phyloP scores from a whole-genome alignment of 768 basidiomycete genomes.

The Termitomyces sp. region DNA sequence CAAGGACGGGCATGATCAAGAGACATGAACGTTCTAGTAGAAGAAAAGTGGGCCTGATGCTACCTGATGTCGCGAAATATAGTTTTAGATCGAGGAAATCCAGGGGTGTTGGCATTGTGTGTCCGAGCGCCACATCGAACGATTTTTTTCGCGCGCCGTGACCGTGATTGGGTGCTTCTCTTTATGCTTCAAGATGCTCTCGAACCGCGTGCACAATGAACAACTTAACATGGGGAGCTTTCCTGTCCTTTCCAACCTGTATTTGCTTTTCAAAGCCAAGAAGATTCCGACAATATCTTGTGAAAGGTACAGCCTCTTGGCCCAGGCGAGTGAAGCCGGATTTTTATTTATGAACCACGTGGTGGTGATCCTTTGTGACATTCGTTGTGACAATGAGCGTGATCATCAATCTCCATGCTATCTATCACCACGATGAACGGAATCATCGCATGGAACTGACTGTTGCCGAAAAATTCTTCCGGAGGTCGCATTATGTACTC shows the following conservation, averaged over 20 bases:
- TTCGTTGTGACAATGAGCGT: background rate
- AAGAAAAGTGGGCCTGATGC: too few relatives aligned
- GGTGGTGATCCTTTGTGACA: background rate
- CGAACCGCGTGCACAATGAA: background rate
- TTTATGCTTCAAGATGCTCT: background rate
- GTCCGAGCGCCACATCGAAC: constrained; percentile 1
- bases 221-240: background rate
- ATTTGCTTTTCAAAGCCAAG: background rate
- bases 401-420: background rate
- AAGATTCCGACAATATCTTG: background rate
- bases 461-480: constrained; percentile 1
- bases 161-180: background rate
- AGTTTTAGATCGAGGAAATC: background rate
- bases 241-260: background rate
- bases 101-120: background rate
- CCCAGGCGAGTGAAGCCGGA: background rate
- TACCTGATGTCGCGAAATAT: background rate
- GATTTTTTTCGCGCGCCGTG: background rate
- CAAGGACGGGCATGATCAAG: background rate
- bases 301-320: background rate
- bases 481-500: background rate
- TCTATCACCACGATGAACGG: background rate
- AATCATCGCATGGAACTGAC: background rate
- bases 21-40: background rate
- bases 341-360: background rate